Evolutionary conservation across 129 eudicot species (phyloP), one percentile per base, ranked within the genome.

Genomic region (Arctium minus): DNA sequence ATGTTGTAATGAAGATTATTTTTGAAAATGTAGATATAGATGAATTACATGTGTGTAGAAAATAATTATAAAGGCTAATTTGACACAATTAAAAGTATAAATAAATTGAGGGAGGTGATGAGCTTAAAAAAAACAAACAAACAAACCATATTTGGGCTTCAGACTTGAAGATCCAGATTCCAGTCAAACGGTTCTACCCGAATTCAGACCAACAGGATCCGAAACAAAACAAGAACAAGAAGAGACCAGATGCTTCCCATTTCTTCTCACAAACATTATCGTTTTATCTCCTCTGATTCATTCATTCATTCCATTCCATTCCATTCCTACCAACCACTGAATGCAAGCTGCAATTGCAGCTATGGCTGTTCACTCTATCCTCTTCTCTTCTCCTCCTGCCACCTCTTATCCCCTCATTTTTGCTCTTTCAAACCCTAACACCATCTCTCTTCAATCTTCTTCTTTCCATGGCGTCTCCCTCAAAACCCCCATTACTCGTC

Each of bases 361-460:
- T 22, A 93, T 93, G 98, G 97, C 97, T 80, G 94, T 94, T 15
- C 92, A 91, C 85, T 67, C 97, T 2, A 60, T 94, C 77, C 85
- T 94, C 85, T 73, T 88, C 80, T 79, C 92, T 8, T 48, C 84
- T 1, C 69, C 92, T 3, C 12, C 83, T 48, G 3, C 81, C 71
- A 32, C 87, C 31, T 64, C 88, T 7, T 72, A 79, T 31, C 17
- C 89, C 37, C 83, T 80, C n/a, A 48, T 89, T 76, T 80, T 84
- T 78, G 88, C 89, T 12, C 32, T 83, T 27, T 86, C 93, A 71
- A 91, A 74, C 82, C 90, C 82, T 72, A 70, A 60, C 70, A 35
- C 88, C 0, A 32, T 84, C 13, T 56, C 82, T n/a, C 82, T 78
- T n/a, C 86, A 50, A 70, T 76, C 87, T 15, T 85, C 93, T 30